A percentile compares a stretch with the other conserved stretches of the same genome.
Evolutionary conservation across 495 filamentous ascomycete genomes (phyloP).

Genomic region (Glarea lozoyensis): DNA sequence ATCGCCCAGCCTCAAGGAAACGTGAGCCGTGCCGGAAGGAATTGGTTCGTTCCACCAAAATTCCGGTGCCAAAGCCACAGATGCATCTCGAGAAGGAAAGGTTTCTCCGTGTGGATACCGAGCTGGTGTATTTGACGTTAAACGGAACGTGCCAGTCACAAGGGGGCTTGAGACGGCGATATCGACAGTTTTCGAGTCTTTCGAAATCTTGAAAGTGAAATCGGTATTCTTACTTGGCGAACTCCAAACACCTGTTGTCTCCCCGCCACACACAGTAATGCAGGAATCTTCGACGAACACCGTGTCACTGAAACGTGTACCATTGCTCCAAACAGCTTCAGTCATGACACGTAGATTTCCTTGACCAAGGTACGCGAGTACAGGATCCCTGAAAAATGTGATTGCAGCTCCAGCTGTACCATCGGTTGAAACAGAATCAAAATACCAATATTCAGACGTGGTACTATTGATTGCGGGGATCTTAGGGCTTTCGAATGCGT

Average conservation of each 20-base stretch:
- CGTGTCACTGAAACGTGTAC: neutral
- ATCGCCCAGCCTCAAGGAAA: neutral
- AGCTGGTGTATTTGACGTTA: neutral
- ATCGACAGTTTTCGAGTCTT: neutral
- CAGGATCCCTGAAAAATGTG: neutral
- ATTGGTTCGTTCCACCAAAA: neutral
- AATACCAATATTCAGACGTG: neutral
- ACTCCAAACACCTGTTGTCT: neutral
- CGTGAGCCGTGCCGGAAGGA: neutral
- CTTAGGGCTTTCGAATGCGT: neutral
- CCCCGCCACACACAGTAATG: neutral
- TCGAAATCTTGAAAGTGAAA: neutral
- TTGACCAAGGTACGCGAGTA: neutral
- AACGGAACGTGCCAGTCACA: neutral
- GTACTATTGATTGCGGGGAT: neutral
- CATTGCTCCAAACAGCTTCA: neutral
- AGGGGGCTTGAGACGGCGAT: neutral
- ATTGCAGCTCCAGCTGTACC: neutral
- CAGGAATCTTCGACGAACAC: neutral
- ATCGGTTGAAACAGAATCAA: neutral
- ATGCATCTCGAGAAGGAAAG: neutral
- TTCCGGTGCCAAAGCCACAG: neutral
- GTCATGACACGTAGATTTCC: neutral
- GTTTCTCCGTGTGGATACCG: neutral
- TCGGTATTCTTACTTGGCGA: no score